phyloP scores from a whole-genome alignment of 352 stramenopile species.

The Phytopythium delawarense region DNA sequence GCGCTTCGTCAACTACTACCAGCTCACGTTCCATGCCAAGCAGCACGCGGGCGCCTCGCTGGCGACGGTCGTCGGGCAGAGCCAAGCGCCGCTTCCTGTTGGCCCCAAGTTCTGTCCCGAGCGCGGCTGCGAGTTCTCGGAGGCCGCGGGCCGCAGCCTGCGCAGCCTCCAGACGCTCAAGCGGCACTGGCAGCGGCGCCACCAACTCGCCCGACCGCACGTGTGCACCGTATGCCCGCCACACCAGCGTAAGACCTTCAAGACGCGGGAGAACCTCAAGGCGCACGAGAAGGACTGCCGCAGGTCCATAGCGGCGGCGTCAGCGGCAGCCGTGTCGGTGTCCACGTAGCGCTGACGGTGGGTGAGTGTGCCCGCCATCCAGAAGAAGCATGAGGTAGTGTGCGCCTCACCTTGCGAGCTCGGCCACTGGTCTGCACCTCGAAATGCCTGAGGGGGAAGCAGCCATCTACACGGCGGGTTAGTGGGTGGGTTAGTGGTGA shows the following conservation, averaged over 20 bases:
- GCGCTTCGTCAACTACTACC: conserved; percentile 63
- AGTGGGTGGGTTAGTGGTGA: neutral
- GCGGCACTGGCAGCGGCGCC: conserved; percentile 64
- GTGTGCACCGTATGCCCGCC: conserved; percentile 37
- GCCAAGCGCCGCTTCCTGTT: conserved; percentile 42
- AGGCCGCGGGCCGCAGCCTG: conserved; percentile 38
- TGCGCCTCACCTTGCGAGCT: no score
- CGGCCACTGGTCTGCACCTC: no score
- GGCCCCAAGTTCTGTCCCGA: conserved; percentile 62
- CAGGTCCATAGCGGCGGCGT: conserved; percentile 11
- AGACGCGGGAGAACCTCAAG: conserved; percentile 69
- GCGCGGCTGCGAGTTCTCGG: conserved; percentile 43
- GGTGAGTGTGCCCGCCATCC: neutral
- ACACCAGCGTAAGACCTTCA: conserved; percentile 48
- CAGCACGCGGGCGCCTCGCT: conserved; percentile 36
- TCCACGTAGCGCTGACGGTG: neutral
- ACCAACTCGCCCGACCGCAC: conserved; percentile 52
- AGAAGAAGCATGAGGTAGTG: neutral
- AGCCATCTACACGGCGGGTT: neutral
- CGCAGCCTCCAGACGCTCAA: conserved; percentile 70
- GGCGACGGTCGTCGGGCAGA: conserved; percentile 23
- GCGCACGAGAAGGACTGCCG: conserved; percentile 63
- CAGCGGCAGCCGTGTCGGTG: conserved; percentile 4
- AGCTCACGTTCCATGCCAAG: conserved; percentile 68
- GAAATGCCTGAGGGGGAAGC: neutral